Conservation (phyloP, 1,284 basidiomycete genomes). For the Rhodotorula sp. region DNA sequence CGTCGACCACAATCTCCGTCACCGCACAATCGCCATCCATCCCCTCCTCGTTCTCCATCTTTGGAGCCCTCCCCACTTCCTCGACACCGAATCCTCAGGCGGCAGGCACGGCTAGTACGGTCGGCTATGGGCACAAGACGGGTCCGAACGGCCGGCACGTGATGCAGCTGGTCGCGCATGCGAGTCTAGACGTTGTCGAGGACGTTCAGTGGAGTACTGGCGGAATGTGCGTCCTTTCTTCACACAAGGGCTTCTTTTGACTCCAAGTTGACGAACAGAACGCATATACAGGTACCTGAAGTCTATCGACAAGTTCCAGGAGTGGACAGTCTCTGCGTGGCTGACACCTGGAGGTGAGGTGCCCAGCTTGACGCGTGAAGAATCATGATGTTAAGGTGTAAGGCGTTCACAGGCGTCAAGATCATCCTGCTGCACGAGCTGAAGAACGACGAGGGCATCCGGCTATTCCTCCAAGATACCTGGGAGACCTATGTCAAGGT, state of each 20-base stretch:
- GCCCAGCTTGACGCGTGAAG: no score
- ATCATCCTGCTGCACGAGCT: conserved; percentile 85
- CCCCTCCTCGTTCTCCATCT: conserved; percentile 40
- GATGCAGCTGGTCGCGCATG: conserved; percentile 94
- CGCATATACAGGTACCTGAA: conserved; percentile 72
- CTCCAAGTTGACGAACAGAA: conserved; percentile 34
- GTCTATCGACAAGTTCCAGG: conserved; percentile 90
- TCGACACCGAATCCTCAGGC: not conserved
- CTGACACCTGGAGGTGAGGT: conserved; percentile 83
- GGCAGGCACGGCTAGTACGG: not conserved
- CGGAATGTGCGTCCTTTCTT: conserved; percentile 63
- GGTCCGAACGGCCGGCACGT: conserved; percentile 61
- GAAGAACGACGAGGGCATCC: conserved; percentile 94
- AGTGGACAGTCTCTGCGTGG: conserved; percentile 94
- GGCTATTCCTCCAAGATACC: conserved; percentile 81
- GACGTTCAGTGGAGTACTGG: conserved; percentile 82
- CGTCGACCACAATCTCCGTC: conserved; percentile 25
- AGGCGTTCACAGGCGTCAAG: conserved; percentile 66
- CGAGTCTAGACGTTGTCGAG: conserved; percentile 84
- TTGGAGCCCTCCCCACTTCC: conserved; percentile 19
- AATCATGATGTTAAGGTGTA: conserved; percentile 21
- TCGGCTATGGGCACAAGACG: conserved; percentile 40
- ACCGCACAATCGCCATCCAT: conserved; percentile 1
- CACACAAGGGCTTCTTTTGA: not conserved
- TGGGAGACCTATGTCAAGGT: conserved; percentile 97